Evolutionary conservation across 1,284 basidiomycete genomes (phyloP).

Genomic region (Trichosporon sp.): DNA sequence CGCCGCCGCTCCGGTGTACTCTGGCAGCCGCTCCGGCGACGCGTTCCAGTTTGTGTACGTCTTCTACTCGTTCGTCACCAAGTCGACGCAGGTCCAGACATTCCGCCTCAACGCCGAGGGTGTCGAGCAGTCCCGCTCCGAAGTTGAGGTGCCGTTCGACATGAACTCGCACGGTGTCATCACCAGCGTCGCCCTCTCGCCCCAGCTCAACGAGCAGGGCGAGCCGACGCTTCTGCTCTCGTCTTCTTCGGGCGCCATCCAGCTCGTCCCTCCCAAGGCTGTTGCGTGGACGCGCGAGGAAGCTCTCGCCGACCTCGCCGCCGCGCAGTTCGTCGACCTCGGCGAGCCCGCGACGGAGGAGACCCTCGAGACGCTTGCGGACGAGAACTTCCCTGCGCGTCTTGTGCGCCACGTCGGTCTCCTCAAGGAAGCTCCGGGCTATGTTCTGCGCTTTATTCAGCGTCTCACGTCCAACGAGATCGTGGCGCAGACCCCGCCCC

Average conservation of each 20-base stretch:
- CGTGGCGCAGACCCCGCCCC: slow-evolving; percentile 55
- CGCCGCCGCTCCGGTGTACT: slow-evolving; percentile 59
- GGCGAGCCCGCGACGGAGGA: slow-evolving; percentile 66
- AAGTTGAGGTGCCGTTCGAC: slow-evolving; percentile 60
- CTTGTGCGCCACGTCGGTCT: slow-evolving; percentile 66
- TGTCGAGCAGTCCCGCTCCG: slow-evolving; percentile 20
- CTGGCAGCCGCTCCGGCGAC: slow-evolving; percentile 38
- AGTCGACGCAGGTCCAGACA: slow-evolving; percentile 21
- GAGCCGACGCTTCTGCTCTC: slow-evolving; percentile 60
- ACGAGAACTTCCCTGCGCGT: slow-evolving; percentile 65
- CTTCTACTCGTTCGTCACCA: slow-evolving; percentile 67
- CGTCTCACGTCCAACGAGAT: slow-evolving; percentile 74
- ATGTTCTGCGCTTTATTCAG: slow-evolving; percentile 66
- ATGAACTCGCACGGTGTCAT: slow-evolving; percentile 72
- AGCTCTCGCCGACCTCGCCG: slow-evolving; percentile 67
- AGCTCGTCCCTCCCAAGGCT: slow-evolving; percentile 69
- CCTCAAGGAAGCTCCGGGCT: slow-evolving; percentile 67
- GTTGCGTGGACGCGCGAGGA: slow-evolving; percentile 83
- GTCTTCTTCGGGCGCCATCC: slow-evolving; percentile 76
- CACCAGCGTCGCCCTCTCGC: slow-evolving; percentile 20
- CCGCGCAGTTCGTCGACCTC: slow-evolving; percentile 74
- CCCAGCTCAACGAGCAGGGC: slow-evolving; percentile 28
- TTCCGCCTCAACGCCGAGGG: slow-evolving; percentile 26
- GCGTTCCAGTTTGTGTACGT: slow-evolving; percentile 63
- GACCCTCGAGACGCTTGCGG: slow-evolving; percentile 56